These are phyloP conservation scores for Mycena albidolilacea DNA, from an alignment of 768 basidiomycete genomes.

Conservation along the genomic window DNA sequence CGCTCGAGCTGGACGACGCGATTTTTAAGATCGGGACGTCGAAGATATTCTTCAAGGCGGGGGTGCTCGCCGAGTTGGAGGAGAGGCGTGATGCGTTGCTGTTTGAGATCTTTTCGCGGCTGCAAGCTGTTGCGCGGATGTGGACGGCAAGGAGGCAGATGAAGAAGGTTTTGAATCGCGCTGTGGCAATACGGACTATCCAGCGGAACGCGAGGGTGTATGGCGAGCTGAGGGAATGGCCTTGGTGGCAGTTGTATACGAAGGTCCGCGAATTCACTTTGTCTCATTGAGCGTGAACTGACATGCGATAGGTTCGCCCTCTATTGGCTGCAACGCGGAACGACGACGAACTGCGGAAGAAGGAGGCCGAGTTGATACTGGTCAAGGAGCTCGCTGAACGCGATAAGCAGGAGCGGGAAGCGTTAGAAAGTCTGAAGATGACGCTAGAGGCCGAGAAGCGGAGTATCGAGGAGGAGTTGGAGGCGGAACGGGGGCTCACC, in stretches of 20 bases:
- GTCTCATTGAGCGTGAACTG: conserved; percentile 16
- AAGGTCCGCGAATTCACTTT: conserved; percentile 66
- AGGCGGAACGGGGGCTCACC: conserved; percentile 83
- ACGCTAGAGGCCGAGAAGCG: conserved; percentile 87
- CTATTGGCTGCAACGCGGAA: conserved; percentile 92
- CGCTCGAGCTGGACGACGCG: conserved; percentile 88
- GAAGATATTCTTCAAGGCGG: conserved; percentile 99
- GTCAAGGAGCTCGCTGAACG: conserved; percentile 89
- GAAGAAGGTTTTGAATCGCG: conserved; percentile 95
- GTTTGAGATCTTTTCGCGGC: conserved; percentile 88
- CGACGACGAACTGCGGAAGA: conserved; percentile 92
- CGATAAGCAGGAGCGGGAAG: conserved; percentile 86
- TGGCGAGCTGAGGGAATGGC: conserved; percentile 93
- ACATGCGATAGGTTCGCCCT: conserved; percentile 79
- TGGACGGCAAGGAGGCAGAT: conserved; percentile 91
- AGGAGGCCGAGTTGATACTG: conserved; percentile 86
- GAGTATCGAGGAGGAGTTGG: conserved; percentile 85
- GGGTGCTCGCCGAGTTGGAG: conserved; percentile 95
- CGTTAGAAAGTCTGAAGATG: conserved; percentile 86
- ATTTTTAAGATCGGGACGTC: conserved; percentile 94
- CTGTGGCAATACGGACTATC: conserved; percentile 91
- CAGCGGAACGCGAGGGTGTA: conserved; percentile 96
- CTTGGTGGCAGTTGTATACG: conserved; percentile 99
- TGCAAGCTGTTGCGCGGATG: conserved; percentile 91
- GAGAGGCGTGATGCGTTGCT: conserved; percentile 91